Evolutionary conservation across 139 green algal species (phyloP), one percentile per base, ranked within the genome.

Genomic region (Tetraselmis striata): DNA sequence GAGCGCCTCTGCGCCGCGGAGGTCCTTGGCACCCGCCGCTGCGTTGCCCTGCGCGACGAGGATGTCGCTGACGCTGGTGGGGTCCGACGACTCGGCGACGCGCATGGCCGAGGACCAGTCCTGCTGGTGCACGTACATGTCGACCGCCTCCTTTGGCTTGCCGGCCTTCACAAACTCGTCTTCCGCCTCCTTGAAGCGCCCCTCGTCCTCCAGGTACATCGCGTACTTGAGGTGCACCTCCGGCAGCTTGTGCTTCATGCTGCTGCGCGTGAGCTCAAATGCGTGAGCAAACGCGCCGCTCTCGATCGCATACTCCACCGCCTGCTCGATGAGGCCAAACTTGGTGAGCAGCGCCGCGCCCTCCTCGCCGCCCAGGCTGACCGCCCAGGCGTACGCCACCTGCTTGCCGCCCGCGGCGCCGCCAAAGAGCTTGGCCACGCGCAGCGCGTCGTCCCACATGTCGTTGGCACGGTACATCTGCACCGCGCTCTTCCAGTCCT

Each of bases 181-280:
- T 80, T 94, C 90, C 22, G 92, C 92, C 76, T 94, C 89, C 2
- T 80, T 28, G 82, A 95, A 96, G 24, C 89, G 85, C 0, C 92
- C 91, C 83, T 94, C 91, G 81, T 97, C 94, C 85, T 97, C 94
- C 30, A 96, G 82, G 82, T 90, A 94, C 94, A 97, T 97, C 27
- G 94, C 94, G 83, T 95, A 93, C 84, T 93, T 94, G n/a, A 94
- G 85, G 80, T 94, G 89, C 76, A 93, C 88, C 83, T 90, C 93
- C 1, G 87, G 86, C 75, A 96, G 87, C 84, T 94, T 94, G 80
- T 89, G 80, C 80, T 89, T 90, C 25, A 83, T 84, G 77, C 81
- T 81, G 1, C 85, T 84, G n/a, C 84, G 76, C 0, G 74, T 32
- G 1, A 88, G 84, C 45, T 67, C 45, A 67, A 67, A 67, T 0